Evolutionary conservation across 2,329 filamentous ascomycete genomes (phyloP).

Genomic region (Cercospora sp.): DNA sequence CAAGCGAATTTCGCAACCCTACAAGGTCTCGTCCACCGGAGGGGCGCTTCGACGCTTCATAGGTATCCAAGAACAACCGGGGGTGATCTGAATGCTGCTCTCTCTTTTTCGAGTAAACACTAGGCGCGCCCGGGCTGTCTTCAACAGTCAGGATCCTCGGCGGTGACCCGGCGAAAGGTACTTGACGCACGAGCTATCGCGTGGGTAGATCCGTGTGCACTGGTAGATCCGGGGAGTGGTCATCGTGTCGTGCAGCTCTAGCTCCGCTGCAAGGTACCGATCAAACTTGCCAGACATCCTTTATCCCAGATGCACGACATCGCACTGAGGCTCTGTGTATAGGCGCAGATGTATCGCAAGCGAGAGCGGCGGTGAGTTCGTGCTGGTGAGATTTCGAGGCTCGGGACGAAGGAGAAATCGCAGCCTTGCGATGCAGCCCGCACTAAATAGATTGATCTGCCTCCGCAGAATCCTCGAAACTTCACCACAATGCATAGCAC

Average conservation of each 20-base stretch:
- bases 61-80: neutral
- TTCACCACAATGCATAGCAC: neutral
- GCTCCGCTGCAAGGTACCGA: constrained; percentile 18
- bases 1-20: neutral
- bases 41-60: neutral
- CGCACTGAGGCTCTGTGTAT: neutral
- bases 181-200: constrained; percentile 5
- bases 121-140: neutral
- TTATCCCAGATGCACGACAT: neutral
- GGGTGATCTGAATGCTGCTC: neutral
- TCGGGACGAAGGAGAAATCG: neutral
- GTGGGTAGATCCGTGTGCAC: constrained; percentile 3
- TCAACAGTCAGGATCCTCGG: constrained; percentile 3
- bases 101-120: neutral
- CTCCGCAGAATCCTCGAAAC: neutral
- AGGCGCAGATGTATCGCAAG: neutral
- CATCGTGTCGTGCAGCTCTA: constrained; percentile 20
- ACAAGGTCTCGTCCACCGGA: neutral
- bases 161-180: constrained; percentile 17
- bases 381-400: neutral
- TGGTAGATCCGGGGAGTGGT: constrained; percentile 16
- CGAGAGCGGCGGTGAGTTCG: neutral
- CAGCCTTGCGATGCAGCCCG: neutral
- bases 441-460: neutral
- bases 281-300: neutral